Percentiles rank a stretch among this genome's conserved stretches.
These are phyloP conservation scores for Hyaloscypha finlandica DNA, from an alignment of 495 filamentous ascomycete genomes.

Conservation along the genomic window DNA sequence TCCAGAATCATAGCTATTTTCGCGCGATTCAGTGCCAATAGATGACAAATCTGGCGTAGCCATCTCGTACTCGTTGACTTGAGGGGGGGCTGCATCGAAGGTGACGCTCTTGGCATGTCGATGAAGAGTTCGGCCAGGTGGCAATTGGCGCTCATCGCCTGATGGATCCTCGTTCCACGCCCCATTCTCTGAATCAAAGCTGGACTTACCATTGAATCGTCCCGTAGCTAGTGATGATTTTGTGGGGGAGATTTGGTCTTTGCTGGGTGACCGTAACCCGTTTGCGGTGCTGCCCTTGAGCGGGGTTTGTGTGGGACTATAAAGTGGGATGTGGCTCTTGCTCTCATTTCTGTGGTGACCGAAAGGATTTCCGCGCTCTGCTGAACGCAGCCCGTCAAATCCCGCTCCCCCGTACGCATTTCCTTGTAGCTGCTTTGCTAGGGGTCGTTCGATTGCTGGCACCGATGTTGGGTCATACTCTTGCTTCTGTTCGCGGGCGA, in stretches of 20 bases:
- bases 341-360: conserved; percentile 48
- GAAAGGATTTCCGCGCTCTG: conserved; percentile 37
- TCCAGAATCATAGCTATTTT: conserved; percentile 85
- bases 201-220: conserved; percentile 64
- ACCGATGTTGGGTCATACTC: conserved; percentile 85
- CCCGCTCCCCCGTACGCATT: conserved; percentile 57
- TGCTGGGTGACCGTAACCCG: conserved; percentile 64
- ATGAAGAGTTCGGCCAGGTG: conserved; percentile 60
- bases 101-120: conserved; percentile 94
- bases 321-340: conserved; percentile 49
- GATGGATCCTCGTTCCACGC: conserved; percentile 71
- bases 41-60: conserved; percentile 92
- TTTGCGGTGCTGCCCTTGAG: conserved; percentile 23
- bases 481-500: conserved; percentile 82
- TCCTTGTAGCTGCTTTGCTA: conserved; percentile 68
- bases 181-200: conserved; percentile 69
- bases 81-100: conserved; percentile 90
- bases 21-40: conserved; percentile 80
- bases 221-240: conserved; percentile 81
- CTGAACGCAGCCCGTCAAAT: conserved; percentile 47
- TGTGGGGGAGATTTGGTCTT: conserved; percentile 72
- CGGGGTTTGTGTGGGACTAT: conserved; percentile 34
- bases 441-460: conserved; percentile 73
- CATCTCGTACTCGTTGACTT: conserved; percentile 97
- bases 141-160: conserved; percentile 52